Evolutionary conservation across 805 yeast species (phyloP), one percentile per base, ranked within the genome.

Genomic region (Pichia rugopelliculosa): DNA sequence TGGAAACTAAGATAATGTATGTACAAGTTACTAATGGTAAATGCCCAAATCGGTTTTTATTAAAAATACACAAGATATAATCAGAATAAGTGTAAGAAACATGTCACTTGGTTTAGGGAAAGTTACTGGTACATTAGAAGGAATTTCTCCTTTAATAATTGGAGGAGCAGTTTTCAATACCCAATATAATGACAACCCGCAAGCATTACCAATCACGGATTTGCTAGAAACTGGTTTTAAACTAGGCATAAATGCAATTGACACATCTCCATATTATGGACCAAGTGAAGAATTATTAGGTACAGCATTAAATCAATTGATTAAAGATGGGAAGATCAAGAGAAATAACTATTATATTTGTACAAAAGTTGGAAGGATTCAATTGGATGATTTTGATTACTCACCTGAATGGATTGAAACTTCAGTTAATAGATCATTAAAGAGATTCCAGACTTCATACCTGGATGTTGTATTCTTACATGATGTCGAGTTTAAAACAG

Each of bases 201-300:
- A 71, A 33, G 57, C 67, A 0, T 55, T 87, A 38, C 84, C 87
- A 1, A 72, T 81, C 11, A 69, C 66, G 11, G 79, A 76, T 0
- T 75, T 90, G 43, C 55, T 90, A 20, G 60, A 68, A 42, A 57
- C 62, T 13, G 93, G 90, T 0, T 82, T 90, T 56, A 65, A 69
- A 20, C 59, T 71, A 23, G 96, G 96, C 0, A 69, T 87, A 50
- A 75, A 73, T 41, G 93, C 95, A 1, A 71, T 90, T 34, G 97
- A 90, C 60, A 88, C 97, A 0, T 86, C 96, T 0, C 96, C 97
- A 4, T 89, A 87, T 66, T 90, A 90, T 61, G 97, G 97, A 0
- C 87, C 87, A 0, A 85, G 95, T 6, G 98, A 90, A 59, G 71
- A 66, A 18, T 53, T 90, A 13, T 60, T 87, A 6, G 97, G 98